Conservation (phyloP, 2,329 filamentous ascomycete species). For the Fusarium sp. region DNA sequence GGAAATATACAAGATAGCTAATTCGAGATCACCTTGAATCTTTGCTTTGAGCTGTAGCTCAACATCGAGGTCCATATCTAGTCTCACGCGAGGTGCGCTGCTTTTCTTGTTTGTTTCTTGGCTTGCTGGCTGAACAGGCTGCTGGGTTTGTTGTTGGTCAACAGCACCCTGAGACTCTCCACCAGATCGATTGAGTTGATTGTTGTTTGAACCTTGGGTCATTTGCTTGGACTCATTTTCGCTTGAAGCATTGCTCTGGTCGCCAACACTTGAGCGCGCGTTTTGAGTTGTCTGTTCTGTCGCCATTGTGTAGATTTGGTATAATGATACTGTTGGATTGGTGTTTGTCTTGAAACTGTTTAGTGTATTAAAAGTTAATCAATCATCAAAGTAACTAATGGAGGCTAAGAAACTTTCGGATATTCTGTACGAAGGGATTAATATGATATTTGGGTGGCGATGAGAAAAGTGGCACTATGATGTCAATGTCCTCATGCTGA, state of each 20-base stretch:
- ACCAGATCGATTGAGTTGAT: not conserved
- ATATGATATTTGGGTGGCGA: not conserved
- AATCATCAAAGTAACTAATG: no score
- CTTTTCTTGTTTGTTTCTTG: constrained; percentile 15
- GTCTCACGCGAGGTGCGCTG: constrained; percentile 20
- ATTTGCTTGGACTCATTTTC: constrained; percentile 1
- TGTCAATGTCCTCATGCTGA: not conserved
- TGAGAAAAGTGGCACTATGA: constrained; percentile 6
- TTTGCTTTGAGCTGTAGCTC: constrained; percentile 31
- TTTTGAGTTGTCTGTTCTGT: not conserved
- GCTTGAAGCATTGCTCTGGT: not conserved
- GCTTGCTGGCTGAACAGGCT: not conserved
- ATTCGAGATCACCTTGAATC: constrained; percentile 25
- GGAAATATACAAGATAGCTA: constrained; percentile 16
- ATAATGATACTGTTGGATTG: accelerated
- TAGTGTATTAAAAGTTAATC: no score
- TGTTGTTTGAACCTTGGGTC: not conserved
- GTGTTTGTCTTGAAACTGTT: no score
- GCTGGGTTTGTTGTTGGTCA: not conserved
- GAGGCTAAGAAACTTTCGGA: not conserved
- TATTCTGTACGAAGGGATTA: not conserved
- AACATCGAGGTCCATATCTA: constrained; percentile 32
- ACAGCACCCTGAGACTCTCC: not conserved
- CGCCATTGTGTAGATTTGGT: not conserved
- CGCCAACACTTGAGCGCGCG: not conserved